phyloP scores from a whole-genome alignment of 495 filamentous ascomycete species.

The Tuber calosporum region DNA sequence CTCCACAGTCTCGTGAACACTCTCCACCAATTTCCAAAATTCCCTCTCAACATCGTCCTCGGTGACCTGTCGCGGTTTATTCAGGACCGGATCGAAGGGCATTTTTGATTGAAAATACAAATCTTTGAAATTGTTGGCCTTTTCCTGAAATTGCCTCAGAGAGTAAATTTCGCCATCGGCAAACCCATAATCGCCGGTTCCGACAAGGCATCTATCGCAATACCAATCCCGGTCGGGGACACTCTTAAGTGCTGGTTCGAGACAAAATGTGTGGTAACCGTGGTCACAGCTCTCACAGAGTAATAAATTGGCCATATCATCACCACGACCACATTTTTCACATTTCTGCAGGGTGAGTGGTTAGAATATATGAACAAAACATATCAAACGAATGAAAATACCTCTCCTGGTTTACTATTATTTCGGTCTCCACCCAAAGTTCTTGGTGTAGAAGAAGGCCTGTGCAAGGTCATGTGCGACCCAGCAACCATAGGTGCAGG shows the following conservation, averaged over 20 bases:
- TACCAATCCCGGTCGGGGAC: slow-evolving; percentile 89
- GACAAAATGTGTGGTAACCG: slow-evolving; percentile 78
- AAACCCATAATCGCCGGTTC: slow-evolving; percentile 94
- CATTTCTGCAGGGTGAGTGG: slow-evolving; percentile 56
- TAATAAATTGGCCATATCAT: slow-evolving; percentile 62
- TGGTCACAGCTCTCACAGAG: slow-evolving; percentile 91
- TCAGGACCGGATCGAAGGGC: slow-evolving; percentile 78
- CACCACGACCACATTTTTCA: slow-evolving; percentile 75
- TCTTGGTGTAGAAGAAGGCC: slow-evolving; percentile 63
- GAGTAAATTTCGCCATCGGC: slow-evolving; percentile 97
- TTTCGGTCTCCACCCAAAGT: slow-evolving; percentile 57
- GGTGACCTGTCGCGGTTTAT: slow-evolving; percentile 68
- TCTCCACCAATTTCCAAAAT: slow-evolving; percentile 93
- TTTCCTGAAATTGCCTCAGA: slow-evolving; percentile 91
- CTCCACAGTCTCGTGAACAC: slow-evolving; percentile 87
- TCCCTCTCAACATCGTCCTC: slow-evolving; percentile 96
- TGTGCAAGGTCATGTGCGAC: slow-evolving; percentile 91
- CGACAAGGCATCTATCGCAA: slow-evolving; percentile 89
- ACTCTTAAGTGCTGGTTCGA: slow-evolving; percentile 75
- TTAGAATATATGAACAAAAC: slow-evolving; percentile 7
- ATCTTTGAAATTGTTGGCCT: slow-evolving; percentile 88
- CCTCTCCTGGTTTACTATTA: slow-evolving; percentile 65
- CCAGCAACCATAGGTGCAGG: slow-evolving; percentile 82
- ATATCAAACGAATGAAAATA: slow-evolving; percentile 44
- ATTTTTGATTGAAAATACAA: slow-evolving; percentile 84